phyloP scores from a whole-genome alignment of 2,329 filamentous ascomycete genomes.

The Fusarium sp. region DNA sequence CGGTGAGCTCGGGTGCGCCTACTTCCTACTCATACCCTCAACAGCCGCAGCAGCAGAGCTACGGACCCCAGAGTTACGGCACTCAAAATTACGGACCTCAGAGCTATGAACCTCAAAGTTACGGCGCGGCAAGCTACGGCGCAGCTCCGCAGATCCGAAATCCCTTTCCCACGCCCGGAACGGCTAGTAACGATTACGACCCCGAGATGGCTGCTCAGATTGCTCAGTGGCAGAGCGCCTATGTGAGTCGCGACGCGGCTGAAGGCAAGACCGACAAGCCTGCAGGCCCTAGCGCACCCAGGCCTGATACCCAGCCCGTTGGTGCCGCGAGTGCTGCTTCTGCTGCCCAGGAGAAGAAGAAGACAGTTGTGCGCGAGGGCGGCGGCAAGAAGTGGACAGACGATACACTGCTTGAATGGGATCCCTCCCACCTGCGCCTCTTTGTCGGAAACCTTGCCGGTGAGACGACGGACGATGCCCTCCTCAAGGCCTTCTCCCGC shows the following conservation, averaged over 20 bases:
- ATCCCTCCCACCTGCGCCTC: slow-evolving; percentile 91
- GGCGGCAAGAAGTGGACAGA: slow-evolving; percentile 96
- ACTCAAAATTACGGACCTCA: slow-evolving; percentile 44
- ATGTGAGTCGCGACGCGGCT: slow-evolving; percentile 72
- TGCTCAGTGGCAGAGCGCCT: slow-evolving; percentile 94
- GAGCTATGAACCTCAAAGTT: slow-evolving; percentile 42
- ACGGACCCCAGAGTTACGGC: slow-evolving; percentile 51
- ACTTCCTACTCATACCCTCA: slow-evolving; percentile 43
- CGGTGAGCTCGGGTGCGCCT: slow-evolving; percentile 43
- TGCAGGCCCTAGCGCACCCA: slow-evolving; percentile 45
- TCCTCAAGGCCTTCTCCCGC: slow-evolving; percentile 91
- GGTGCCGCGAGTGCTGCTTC: slow-evolving; percentile 38
- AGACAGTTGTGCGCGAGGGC: slow-evolving; percentile 89
- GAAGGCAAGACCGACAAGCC: slow-evolving; percentile 51
- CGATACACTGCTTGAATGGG: slow-evolving; percentile 90
- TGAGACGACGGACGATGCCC: slow-evolving; percentile 95
- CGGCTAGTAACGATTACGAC: slow-evolving; percentile 64
- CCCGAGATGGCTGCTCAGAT: slow-evolving; percentile 91
- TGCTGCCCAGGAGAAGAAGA: slow-evolving; percentile 70
- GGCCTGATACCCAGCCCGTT: slow-evolving; percentile 54
- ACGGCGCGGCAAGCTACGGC: slow-evolving; percentile 53
- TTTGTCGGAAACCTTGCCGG: slow-evolving; percentile 98
- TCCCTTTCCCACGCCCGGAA: slow-evolving; percentile 78
- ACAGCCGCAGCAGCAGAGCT: slow-evolving; percentile 28
- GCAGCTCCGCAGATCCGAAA: slow-evolving; percentile 79